A percentile compares a stretch with the other conserved stretches of the same genome.
These are phyloP conservation scores for Martensiomyces pterosporus DNA, from an alignment of 192 early-diverging fungal genomes.

Conservation along the genomic window DNA sequence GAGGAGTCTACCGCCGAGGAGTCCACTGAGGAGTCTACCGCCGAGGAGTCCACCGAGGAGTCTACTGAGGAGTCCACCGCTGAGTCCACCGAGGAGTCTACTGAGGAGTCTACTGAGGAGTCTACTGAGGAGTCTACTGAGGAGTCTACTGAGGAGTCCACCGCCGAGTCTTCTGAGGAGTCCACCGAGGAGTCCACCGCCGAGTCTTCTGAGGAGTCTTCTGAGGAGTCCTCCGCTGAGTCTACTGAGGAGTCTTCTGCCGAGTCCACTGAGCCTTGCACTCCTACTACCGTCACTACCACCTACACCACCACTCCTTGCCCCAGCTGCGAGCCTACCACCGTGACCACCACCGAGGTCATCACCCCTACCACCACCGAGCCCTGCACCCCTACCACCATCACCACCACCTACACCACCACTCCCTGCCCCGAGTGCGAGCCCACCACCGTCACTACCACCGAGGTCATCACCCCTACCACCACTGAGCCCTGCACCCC, in stretches of 20 bases:
- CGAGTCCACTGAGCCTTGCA: background rate
- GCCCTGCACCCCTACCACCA: too few species aligned
- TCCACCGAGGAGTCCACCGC: background rate
- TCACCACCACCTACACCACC: background rate
- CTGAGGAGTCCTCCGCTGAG: background rate
- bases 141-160: background rate
- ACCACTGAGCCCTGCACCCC: background rate
- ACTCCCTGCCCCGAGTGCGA: background rate
- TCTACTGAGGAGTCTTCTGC: background rate
- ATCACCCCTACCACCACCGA: background rate
- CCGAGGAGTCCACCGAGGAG: too few species aligned
- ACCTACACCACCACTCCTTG: too few species aligned
- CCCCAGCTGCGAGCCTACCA: background rate
- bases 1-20: background rate
- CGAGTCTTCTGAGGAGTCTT: background rate
- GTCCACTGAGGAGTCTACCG: background rate
- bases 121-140: background rate
- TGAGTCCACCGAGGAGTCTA: background rate
- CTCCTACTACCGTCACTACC: background rate
- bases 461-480: too few species aligned
- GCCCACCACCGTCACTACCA: background rate
- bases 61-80: background rate
- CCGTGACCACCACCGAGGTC: background rate
- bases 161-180: background rate
- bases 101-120: background rate